These are phyloP conservation scores for Orbilia oligospora DNA, from an alignment of 2,329 filamentous ascomycete genomes.

Conservation along the genomic window DNA sequence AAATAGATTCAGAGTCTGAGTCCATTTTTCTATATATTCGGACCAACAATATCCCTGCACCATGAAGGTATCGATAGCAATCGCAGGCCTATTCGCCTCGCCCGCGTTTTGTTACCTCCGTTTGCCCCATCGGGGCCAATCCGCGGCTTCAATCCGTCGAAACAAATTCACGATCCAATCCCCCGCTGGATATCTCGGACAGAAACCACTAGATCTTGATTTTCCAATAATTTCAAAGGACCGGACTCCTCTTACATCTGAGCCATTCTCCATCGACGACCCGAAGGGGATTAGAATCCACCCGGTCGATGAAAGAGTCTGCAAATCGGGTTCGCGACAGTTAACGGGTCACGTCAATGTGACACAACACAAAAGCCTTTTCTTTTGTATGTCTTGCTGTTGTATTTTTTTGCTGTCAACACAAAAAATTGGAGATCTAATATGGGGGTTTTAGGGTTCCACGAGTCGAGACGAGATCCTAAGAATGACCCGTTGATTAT, in stretches of 20 bases:
- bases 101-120: conserved; percentile 36
- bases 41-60: background rate
- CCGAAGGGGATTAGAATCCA: conserved; percentile 39
- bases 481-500: conserved; percentile 95
- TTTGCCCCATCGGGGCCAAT: conserved; percentile 16
- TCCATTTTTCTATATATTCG: too few species aligned
- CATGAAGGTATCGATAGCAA: conserved; percentile 14
- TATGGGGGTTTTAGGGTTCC: conserved; percentile 80
- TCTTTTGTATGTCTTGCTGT: conserved; percentile 51
- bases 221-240: background rate
- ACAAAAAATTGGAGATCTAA: conserved; percentile 2
- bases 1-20: background rate
- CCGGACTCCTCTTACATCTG: conserved; percentile 6
- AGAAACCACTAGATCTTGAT: conserved; percentile 32
- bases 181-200: background rate
- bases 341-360: conserved; percentile 56
- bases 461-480: conserved; percentile 97
- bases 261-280: conserved; percentile 32
- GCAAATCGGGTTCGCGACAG: conserved; percentile 53
- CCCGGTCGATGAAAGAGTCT: conserved; percentile 37
- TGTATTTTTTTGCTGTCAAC: conserved; percentile 41
- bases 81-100: conserved; percentile 9
- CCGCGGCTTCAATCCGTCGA: conserved; percentile 2
- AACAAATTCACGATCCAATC: conserved; percentile 24
- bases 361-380: conserved; percentile 52